Evolutionary conservation across 2,329 filamentous ascomycete species (phyloP).

Genomic region (Colletotrichum destructivum): DNA sequence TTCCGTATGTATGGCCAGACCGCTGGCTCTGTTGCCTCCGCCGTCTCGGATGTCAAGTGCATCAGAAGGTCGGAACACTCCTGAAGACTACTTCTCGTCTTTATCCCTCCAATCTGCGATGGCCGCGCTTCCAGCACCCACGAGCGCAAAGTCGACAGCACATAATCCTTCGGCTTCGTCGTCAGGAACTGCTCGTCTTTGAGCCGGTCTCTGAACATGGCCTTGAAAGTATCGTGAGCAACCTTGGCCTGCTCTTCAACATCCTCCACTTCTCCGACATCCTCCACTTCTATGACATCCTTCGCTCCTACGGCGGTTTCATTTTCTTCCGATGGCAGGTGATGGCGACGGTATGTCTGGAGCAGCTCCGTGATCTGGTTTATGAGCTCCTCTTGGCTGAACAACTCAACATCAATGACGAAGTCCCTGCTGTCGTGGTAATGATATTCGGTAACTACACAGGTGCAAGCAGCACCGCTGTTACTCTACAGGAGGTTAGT

Average conservation of each 20-base stretch:
- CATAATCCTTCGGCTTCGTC: conserved; percentile 13
- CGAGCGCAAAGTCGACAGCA: conserved; percentile 43
- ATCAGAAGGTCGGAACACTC: conserved; percentile 54
- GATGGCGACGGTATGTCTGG: conserved; percentile 54
- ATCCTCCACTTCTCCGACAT: conserved; percentile 41
- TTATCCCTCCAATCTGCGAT: conserved; percentile 9
- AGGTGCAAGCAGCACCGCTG: conserved; percentile 62
- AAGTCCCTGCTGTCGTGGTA: conserved; percentile 53
- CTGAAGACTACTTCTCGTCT: conserved; percentile 33
- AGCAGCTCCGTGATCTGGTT: conserved; percentile 56
- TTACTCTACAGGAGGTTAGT: conserved; percentile 53
- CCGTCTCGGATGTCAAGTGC: conserved; percentile 55
- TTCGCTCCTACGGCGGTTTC: too few relatives aligned
- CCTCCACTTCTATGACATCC: conserved; percentile 2
- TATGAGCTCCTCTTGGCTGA: conserved; percentile 50
- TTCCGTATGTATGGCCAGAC: conserved; percentile 63
- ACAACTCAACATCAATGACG: conserved; percentile 53
- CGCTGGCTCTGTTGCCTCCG: conserved; percentile 42
- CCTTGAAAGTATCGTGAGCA: conserved; percentile 55
- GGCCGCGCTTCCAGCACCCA: conserved; percentile 46
- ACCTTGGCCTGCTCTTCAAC: conserved; percentile 50
- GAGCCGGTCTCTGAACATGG: conserved; percentile 53
- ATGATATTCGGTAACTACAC: conserved; percentile 63
- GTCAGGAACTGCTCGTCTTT: conserved; percentile 44
- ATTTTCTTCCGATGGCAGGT: conserved; percentile 44